Evolutionary conservation across 306 rosid genomes (phyloP).

Genomic region (Medicago arabica): DNA sequence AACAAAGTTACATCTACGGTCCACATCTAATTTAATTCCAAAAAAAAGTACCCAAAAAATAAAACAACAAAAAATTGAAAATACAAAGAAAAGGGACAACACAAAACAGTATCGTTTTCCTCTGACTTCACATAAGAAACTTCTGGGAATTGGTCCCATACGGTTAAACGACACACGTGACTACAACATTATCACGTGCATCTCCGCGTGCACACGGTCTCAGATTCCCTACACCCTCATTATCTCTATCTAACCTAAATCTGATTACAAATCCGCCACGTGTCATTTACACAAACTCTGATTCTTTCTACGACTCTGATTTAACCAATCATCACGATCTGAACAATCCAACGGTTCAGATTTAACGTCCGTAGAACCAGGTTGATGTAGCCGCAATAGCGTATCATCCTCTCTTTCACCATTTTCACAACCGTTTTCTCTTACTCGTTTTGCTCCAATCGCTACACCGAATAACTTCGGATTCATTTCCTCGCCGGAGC

Average conservation of each 20-base stretch:
- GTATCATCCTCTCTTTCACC: conserved; percentile 47
- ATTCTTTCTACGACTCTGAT: conserved; percentile 55
- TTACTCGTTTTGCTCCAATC: conserved; percentile 64
- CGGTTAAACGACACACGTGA: conserved; percentile 62
- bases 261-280: background rate
- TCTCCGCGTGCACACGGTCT: conserved; percentile 51
- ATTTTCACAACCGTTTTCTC: conserved; percentile 51
- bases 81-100: background rate
- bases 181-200: conserved; percentile 48
- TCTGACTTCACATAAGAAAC: conserved; percentile 54
- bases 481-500: conserved; percentile 43
- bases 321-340: conserved; percentile 53
- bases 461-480: conserved; percentile 76
- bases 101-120: conserved; percentile 23
- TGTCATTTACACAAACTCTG: conserved; percentile 64
- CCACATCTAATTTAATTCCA: background rate
- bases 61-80: background rate
- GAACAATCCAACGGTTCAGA: conserved; percentile 63
- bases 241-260: conserved; percentile 20
- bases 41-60: background rate
- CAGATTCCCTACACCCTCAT: conserved; percentile 41
- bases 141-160: conserved; percentile 61
- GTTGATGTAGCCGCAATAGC: conserved; percentile 53
- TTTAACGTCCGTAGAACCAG: conserved; percentile 49
- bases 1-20: background rate